Evolutionary conservation across 1,139 yeast genomes (phyloP).

Genomic region (Nadsonia commutata): DNA sequence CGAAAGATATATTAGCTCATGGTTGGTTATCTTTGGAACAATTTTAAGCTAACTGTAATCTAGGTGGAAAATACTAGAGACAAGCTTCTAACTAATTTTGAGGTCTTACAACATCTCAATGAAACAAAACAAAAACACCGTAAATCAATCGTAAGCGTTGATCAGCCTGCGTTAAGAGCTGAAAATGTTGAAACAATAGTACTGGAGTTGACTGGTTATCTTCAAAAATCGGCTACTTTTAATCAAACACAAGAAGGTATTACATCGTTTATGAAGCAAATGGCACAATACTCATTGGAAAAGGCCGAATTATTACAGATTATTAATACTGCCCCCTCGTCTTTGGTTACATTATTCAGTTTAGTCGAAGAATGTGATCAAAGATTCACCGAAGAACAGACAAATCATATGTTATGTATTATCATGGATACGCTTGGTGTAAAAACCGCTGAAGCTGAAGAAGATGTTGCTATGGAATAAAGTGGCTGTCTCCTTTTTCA

Average conservation of each 20-base stretch:
- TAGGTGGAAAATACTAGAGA: conserved; percentile 38
- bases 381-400: conserved; percentile 51
- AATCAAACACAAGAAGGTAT: conserved; percentile 35
- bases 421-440: background rate
- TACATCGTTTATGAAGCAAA: conserved; percentile 27
- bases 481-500: background rate
- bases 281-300: conserved; percentile 48
- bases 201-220: conserved; percentile 38
- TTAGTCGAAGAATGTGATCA: conserved; percentile 86
- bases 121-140: conserved; percentile 29
- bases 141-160: conserved; percentile 3
- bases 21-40: no score
- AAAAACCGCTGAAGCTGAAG: background rate
- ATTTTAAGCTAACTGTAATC: conserved; percentile 10
- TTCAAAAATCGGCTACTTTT: conserved; percentile 33
- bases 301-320: conserved; percentile 79
- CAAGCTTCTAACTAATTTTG: conserved; percentile 54
- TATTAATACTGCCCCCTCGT: conserved; percentile 63
- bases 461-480: background rate
- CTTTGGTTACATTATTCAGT: conserved; percentile 64
- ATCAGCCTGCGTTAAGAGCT: conserved; percentile 7
- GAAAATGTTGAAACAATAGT: conserved; percentile 48
- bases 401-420: background rate
- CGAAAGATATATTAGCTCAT: no score
- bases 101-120: conserved; percentile 48